These are phyloP conservation scores for Graphilbum fragrans DNA, from an alignment of 2,329 filamentous ascomycete species.

Conservation along the genomic window DNA sequence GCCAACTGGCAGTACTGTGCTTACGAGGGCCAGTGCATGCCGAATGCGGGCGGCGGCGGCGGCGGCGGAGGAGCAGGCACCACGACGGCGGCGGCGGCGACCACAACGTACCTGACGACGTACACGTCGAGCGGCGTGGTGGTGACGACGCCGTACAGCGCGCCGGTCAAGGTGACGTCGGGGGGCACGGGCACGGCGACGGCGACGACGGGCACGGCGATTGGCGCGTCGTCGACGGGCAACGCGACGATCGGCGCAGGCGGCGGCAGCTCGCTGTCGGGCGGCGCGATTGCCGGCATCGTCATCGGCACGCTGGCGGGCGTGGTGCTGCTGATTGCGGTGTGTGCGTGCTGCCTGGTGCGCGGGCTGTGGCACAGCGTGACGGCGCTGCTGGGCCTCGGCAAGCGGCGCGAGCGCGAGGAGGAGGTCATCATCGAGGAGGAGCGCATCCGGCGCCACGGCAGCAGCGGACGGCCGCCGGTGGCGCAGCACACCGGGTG, in stretches of 20 bases:
- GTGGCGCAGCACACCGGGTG: slow-evolving; percentile 36
- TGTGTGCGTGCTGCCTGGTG: slow-evolving; percentile 65
- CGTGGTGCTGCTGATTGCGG: slow-evolving; percentile 51
- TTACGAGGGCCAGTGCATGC: slow-evolving; percentile 41
- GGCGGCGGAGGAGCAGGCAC: slow-evolving; percentile 17
- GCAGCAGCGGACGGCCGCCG: slow-evolving; percentile 27
- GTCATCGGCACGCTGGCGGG: slow-evolving; percentile 63
- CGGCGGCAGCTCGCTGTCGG: slow-evolving; percentile 37
- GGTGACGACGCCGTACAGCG: slow-evolving; percentile 42
- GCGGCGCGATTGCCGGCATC: slow-evolving; percentile 68
- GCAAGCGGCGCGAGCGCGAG: slow-evolving; percentile 34
- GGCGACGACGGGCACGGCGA: slow-evolving; percentile 40
- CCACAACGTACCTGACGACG: slow-evolving; percentile 18
- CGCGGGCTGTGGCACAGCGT: slow-evolving; percentile 48
- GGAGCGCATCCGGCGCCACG: slow-evolving; percentile 44
- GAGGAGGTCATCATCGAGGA: slow-evolving; percentile 39
- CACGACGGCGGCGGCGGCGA: slow-evolving; percentile 20
- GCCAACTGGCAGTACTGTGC: slow-evolving; percentile 57
- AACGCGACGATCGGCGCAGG: slow-evolving; percentile 24
- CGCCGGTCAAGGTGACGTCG: slow-evolving; percentile 39
- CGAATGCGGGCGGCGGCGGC: slow-evolving; percentile 26
- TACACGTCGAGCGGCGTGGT: slow-evolving; percentile 23
- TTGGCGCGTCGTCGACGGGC: slow-evolving; percentile 27
- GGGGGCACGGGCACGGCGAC: slow-evolving; percentile 39
- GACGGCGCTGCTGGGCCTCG: slow-evolving; percentile 48